A percentile compares a stretch with the other conserved stretches of the same genome.
Evolutionary conservation across 192 early-diverging fungal genomes (phyloP).

Genomic region (Gonapodya sp.): DNA sequence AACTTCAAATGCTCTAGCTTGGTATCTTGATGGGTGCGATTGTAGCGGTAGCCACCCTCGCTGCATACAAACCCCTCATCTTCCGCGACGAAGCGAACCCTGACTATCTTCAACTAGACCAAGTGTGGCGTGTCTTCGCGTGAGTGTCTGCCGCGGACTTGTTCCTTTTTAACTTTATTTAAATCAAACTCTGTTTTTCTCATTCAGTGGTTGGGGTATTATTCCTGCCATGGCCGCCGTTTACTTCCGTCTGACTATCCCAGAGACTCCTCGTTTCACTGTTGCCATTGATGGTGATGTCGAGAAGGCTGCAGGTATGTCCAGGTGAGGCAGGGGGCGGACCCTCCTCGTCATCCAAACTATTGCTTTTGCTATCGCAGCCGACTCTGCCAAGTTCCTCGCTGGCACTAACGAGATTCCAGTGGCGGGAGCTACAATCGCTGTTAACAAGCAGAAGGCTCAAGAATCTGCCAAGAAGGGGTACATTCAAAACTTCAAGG

Average conservation of each 20-base stretch:
- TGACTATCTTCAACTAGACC: slow-evolving; percentile 52
- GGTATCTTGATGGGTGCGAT: slow-evolving; percentile 74
- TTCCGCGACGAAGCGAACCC: slow-evolving; percentile 32
- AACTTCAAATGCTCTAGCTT: slow-evolving; percentile 19
- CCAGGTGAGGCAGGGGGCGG: not conserved
- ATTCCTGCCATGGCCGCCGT: slow-evolving; percentile 73
- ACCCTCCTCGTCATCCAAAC: too few relatives aligned
- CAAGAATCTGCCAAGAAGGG: slow-evolving; percentile 7
- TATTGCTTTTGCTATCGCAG: not conserved
- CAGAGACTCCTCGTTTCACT: slow-evolving; percentile 85
- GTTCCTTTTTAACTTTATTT: not conserved
- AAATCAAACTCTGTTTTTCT: not conserved
- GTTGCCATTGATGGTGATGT: slow-evolving; percentile 63
- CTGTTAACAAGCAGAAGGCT: not conserved
- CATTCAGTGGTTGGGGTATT: not conserved
- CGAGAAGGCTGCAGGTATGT: slow-evolving; percentile 25
- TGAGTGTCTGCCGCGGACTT: slow-evolving; percentile 43
- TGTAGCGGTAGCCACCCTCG: slow-evolving; percentile 61
- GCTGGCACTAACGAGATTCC: not conserved
- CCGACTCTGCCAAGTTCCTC: not conserved
- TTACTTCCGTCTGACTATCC: slow-evolving; percentile 86
- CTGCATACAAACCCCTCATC: slow-evolving; percentile 61
- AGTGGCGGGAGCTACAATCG: not conserved
- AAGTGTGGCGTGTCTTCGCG: slow-evolving; percentile 84
- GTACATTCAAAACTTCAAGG: slow-evolving; percentile 30